Base-by-base conservation (phyloP, 2,329 filamentous ascomycete genomes). In the Aspergillus niger region DNA sequence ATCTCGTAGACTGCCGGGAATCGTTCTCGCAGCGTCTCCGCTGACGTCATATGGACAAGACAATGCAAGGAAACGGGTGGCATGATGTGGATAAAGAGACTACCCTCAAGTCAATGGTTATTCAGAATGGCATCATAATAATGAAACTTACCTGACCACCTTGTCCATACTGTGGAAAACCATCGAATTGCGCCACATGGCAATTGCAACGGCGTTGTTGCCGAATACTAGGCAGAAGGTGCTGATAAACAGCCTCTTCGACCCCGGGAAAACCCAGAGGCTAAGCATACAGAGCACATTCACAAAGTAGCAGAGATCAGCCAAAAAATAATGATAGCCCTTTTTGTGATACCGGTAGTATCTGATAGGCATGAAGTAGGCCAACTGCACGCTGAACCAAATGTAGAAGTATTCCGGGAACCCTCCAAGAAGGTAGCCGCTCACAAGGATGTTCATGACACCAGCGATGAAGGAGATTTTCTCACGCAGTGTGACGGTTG, bases 31-130 rank as follows among this genome's bases (percentile, higher is more conserved):
- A 96, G 90, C 44, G 85, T 75, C 22, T 87, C 86, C 1, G 85
- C 77, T 0, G 89, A 78, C 11, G 92, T 82, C 20, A 98, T 82
- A 74, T 99, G 95, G 15, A 97, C 91, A 13, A 99, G 83, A 72
- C 92, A 96, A 77, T 99, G 95, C 11, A 99, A 84, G 1, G 93
- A 91, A 5, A 91, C 94, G 66, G 93, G 97, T 1, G 95, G 95
- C 94, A 99, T 99, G 71, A 99, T 96, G 77, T 99, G 95, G 68
- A 99, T 97, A 80, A 99, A 99, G n/a, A 99, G 84, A 75, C 87
- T 89, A 63, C 8, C 1, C 24, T 15, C 8, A 30, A 17, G 49
- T 64, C 44, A 66, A 52, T 30, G 13, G 10, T n/a, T 13, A 8
- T 6, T 22, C 28, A 17, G 5, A n/a, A 11, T 11, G 44, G 3